phyloP scores from a whole-genome alignment of 495 filamentous ascomycete species.

The Terfezia claveryi region DNA sequence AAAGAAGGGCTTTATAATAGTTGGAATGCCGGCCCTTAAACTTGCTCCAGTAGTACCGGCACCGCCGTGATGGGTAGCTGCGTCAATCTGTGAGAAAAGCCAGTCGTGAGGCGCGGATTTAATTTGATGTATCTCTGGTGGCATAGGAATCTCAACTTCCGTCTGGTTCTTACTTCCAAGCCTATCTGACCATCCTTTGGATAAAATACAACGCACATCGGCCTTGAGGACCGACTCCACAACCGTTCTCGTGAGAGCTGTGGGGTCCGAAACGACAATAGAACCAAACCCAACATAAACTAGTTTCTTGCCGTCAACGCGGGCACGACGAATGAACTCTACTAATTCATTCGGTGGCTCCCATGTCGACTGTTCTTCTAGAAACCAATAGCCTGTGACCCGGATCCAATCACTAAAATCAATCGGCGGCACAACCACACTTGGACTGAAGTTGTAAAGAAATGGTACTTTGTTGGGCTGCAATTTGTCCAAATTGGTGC shows the following conservation, averaged over 20 bases:
- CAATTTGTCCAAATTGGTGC: slow-evolving; percentile 71
- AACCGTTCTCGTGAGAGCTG: slow-evolving; percentile 67
- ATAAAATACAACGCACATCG: slow-evolving; percentile 83
- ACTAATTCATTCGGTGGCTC: slow-evolving; percentile 49
- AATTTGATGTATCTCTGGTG: slow-evolving; percentile 65
- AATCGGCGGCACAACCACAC: slow-evolving; percentile 72
- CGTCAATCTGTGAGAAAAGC: slow-evolving; percentile 87
- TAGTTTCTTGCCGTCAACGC: slow-evolving; percentile 64
- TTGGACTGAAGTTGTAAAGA: slow-evolving; percentile 89
- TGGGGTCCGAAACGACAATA: slow-evolving; percentile 80
- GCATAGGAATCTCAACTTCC: slow-evolving; percentile 48
- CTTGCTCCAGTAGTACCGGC: slow-evolving; percentile 91
- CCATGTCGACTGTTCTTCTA: slow-evolving; percentile 50
- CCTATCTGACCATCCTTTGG: slow-evolving; percentile 98
- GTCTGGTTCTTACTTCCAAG: slow-evolving; percentile 26
- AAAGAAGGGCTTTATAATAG: slow-evolving; percentile 91
- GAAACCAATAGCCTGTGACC: slow-evolving; percentile 94
- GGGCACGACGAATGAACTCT: slow-evolving; percentile 60
- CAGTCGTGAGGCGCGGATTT: slow-evolving; percentile 88
- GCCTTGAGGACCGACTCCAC: slow-evolving; percentile 80
- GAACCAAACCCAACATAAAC: slow-evolving; percentile 96
- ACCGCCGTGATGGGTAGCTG: slow-evolving; percentile 83
- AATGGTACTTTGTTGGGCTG: slow-evolving; percentile 93
- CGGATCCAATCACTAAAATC: slow-evolving; percentile 97
- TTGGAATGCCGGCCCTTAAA: slow-evolving; percentile 74